Percentiles rank a stretch among this genome's conserved stretches.
Conservation (phyloP, 805 yeast genomes). For the Lachancea lanzarotensis region DNA sequence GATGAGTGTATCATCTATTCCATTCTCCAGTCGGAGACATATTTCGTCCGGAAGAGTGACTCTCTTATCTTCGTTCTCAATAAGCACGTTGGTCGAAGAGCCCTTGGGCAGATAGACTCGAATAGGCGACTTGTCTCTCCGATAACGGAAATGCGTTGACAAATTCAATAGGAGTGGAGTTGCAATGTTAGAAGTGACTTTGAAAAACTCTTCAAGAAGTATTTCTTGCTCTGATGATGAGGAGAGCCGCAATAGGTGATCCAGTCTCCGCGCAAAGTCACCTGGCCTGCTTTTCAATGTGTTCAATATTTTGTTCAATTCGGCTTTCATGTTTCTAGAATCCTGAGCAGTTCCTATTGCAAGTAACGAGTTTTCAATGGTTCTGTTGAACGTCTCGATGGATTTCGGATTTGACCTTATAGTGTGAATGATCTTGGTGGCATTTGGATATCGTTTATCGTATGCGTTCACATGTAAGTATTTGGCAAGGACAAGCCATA, state of each 20-base stretch:
- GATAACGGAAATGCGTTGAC: slow-evolving; percentile 4
- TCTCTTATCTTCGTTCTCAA: slow-evolving; percentile 2
- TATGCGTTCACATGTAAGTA: slow-evolving; percentile 7
- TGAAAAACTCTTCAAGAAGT: neutral
- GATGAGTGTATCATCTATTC: no score
- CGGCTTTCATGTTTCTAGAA: neutral
- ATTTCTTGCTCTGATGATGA: neutral
- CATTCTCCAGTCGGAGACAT: no score
- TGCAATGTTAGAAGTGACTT: neutral
- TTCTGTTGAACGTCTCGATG: slow-evolving; percentile 5
- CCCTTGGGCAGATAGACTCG: slow-evolving; percentile 6
- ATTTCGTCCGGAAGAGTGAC: no score
- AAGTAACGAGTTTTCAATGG: neutral
- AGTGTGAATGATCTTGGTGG: slow-evolving; percentile 1
- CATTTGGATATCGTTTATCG: slow-evolving; percentile 1
- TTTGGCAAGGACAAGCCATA: slow-evolving; percentile 6
- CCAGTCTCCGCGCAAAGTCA: slow-evolving; percentile 7
- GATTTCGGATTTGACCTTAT: slow-evolving; percentile 3
- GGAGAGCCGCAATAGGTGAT: slow-evolving; percentile 3
- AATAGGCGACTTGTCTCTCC: slow-evolving; percentile 2
- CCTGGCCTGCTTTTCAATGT: slow-evolving; percentile 3
- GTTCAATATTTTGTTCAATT: neutral
- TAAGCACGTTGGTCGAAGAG: neutral
- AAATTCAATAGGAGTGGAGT: slow-evolving; percentile 4
- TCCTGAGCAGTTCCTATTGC: neutral